These are phyloP conservation scores for Tetrahymena malaccensis DNA, from an alignment of 73 alveolate species.

Conservation along the genomic window DNA sequence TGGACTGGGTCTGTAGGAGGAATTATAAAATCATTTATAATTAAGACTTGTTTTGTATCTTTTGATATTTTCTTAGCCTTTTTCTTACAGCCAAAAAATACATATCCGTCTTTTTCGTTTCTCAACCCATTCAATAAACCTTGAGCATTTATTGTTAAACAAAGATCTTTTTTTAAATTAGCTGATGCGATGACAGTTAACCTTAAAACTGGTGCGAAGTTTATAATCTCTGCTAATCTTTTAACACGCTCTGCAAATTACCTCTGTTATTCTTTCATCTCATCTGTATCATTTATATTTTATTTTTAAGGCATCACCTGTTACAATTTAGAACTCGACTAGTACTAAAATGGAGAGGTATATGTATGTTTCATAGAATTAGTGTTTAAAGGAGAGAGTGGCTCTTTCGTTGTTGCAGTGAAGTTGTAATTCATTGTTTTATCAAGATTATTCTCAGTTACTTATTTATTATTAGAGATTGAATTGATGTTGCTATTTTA, in stretches of 20 bases:
- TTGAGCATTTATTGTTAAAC: background rate
- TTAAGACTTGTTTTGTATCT: background rate
- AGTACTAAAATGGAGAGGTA: background rate
- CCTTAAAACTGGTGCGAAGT: background rate
- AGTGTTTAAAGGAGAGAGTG: background rate
- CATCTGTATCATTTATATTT: background rate
- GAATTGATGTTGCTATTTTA: background rate
- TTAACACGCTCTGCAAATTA: background rate
- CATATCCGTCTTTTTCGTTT: conserved; percentile 10
- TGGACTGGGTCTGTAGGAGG: background rate
- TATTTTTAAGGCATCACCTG: background rate
- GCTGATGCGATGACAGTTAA: background rate
- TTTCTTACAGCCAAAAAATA: background rate
- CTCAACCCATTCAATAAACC: background rate
- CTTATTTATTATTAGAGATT: background rate
- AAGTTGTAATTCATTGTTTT: background rate
- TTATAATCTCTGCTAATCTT: background rate
- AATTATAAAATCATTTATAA: background rate
- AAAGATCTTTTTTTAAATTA: background rate
- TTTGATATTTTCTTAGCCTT: background rate
- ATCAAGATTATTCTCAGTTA: background rate
- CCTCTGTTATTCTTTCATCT: background rate
- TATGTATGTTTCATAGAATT: background rate
- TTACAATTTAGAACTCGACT: background rate
- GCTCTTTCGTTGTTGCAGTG: background rate